Evolutionary conservation across 2,329 filamentous ascomycete species (phyloP), one percentile per base, ranked within the genome.

Genomic region (Colletotrichum sp.): DNA sequence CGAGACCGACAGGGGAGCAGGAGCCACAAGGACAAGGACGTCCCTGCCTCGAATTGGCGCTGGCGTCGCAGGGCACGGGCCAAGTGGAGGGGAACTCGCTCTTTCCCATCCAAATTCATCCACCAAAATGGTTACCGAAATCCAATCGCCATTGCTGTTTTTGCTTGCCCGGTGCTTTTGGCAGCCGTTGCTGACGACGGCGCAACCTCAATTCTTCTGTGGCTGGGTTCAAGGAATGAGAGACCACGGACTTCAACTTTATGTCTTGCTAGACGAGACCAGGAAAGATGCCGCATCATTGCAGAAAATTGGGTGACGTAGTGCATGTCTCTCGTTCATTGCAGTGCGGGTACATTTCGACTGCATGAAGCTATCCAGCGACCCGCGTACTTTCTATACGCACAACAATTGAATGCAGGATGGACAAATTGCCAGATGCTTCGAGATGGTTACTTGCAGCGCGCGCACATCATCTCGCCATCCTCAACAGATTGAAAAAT

Each of bases 1-100:
- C 70, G 21, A 64, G 70, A 68, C 70, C 57, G 59, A 68, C 70
- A 73, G 63, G 70, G 64, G 69, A 8, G 57, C 3, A 39, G n/a
- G 18, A 32, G 13, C 28, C 18, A 18, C 32, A 4, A 7, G 21
- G 15, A 18, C 62, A 36, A 32, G 62, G 30, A 1, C 0, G 30
- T n/a, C 59, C 59, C 59, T 62, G 28, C 59, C n/a, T 32, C 18
- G 0, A 52, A 13, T 32, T 4, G 3, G 6, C 16, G 18, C 18
- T 32, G 59, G 59, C 30, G 30, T 30, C 10, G 6, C 6, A 34
- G 28, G 28, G 26, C 26, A 32, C 28, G 12, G 55, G 13, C 55
- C 26, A 28, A 26, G 55, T 24, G 16, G 16, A 59, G 6, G 21
- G 52, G 13, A 57, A 57, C 28, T 62, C 28, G 1, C 62, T 13